Evolutionary conservation across 257 asterid genomes (phyloP), one percentile per base, ranked within the genome.

Genomic region (Solanum etuberosum): DNA sequence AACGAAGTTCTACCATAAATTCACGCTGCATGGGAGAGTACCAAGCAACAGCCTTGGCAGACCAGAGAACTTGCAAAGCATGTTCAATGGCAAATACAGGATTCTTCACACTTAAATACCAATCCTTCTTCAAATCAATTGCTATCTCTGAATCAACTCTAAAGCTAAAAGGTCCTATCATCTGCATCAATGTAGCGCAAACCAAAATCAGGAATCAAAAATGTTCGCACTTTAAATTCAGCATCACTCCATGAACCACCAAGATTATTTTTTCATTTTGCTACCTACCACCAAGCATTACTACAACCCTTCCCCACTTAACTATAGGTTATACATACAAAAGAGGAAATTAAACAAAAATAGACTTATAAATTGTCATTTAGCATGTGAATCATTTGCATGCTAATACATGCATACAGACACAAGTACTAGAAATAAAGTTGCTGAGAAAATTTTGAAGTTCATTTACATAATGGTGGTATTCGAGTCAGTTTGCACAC

Each of bases 11-110:
- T 29, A 96, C 46, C 99, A 96, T 94, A 90, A 94, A 94, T 86
- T 96, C 98, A 68, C 88, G 91, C 87, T 95, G 97, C 86, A 89
- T 93, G 31, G 91, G 96, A 27, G 98, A 91, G 87, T 94, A 96
- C 98, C 99, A 94, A 48, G 98, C 98, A 86, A 96, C 91, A 71
- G 98, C 99, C 90, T 96, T 96, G 9, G 99, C 99, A 16, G 99
- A 94, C 21, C 89, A 92, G 84, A 94, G 98, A 92, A 96, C 98
- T 88, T 94, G 98, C 89, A 95, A 90, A 6, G 98, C 96, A 54
- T 96, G 91, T 65, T 96, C 99, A 8, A 94, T 70, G 40, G 98
- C 99, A 86, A 92, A 83, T 16, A 95, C 92, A 9, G 97, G 97
- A 88, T 95, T 92, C 35, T 88, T 89, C 90, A 91, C 91, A 43